Percentiles rank a stretch among this genome's conserved stretches.
These are phyloP conservation scores for Hydrangea macrophylla DNA, from an alignment of 148 eudicot genomes.

Conservation along the genomic window DNA sequence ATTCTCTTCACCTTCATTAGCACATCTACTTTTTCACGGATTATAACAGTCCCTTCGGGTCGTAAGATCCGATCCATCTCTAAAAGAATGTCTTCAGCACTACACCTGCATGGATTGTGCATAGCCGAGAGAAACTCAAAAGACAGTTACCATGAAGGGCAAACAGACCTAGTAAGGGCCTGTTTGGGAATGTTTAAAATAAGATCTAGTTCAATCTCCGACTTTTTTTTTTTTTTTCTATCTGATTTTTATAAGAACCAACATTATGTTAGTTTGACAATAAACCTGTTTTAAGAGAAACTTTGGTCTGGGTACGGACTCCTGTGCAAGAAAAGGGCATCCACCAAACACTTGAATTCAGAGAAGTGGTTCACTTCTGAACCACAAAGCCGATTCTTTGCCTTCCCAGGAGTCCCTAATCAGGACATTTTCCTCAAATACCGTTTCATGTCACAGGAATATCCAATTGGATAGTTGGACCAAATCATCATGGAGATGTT, in stretches of 20 bases:
- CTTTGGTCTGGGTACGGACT: no score
- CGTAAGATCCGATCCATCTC: slow-evolving; percentile 43
- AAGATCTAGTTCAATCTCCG: no score
- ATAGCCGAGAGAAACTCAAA: neutral
- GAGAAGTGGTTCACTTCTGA: no score
- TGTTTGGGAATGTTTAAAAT: no score
- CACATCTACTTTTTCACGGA: slow-evolving; percentile 34
- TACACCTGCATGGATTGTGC: slow-evolving; percentile 25
- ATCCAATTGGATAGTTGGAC: neutral
- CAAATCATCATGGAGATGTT: neutral
- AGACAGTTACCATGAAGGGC: no score
- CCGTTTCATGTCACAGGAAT: neutral
- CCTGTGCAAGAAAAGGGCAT: no score
- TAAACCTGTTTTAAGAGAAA: no score
- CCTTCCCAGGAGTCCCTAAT: neutral
- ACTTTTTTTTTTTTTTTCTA: no score
- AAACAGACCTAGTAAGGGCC: no score
- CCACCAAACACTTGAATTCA: no score
- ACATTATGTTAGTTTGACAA: no score
- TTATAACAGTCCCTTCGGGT: slow-evolving; percentile 40
- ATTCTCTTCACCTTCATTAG: slow-evolving; percentile 36
- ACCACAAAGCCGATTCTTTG: neutral
- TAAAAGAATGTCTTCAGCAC: slow-evolving; percentile 32
- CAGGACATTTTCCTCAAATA: neutral
- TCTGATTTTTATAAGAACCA: no score